Base-by-base conservation (phyloP, 192 early-diverging fungal genomes). In the Rhizophagus sp. region DNA sequence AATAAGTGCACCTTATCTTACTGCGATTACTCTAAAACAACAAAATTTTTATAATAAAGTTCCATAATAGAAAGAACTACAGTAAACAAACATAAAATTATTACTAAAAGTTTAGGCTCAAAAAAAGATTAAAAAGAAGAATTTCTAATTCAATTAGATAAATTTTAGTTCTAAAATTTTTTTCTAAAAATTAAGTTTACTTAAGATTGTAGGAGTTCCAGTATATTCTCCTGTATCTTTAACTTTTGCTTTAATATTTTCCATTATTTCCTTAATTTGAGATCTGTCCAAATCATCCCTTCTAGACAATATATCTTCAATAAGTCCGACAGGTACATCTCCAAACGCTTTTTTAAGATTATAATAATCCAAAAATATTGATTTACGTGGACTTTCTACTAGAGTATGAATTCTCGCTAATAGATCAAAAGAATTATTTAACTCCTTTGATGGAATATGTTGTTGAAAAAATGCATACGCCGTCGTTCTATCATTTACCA, bases 321-420 rank as follows among this genome's bases (percentile, higher is more conserved):
- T 89, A 84, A 97, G 92, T 34, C 89, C 88, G n/a, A 98, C 79
- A 7, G 96, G 97, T 61, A 97, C 80, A 82, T 99, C 97, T 11
- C 95, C 95, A 85, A 94, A 99, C 79, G 92, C 87, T 76, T 96
- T 94, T 87, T 93, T 95, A 81, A 98, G 80, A 13, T 91, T 85
- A 76, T 96, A 97, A 83, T 97, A 98, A 84, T 98, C 95, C 78
- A 99, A 85, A 81, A 94, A 98, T 12, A 96, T 89, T 83, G 95
- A 91, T 47, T 90, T 87, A n/a, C 94, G 91, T 66, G 93, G 91
- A 70, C 91, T 92, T 82, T 93, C 94, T 62, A 97, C 84, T 67
- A 99, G 87, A 22, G 83, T 87, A 57, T 96, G 90, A 19, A 99
- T 87, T 81, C 94, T 91, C 61, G 94, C 90, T 63, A 98, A 89